Conservation (phyloP, 2,329 filamentous ascomycete genomes). For the Aureobasidium pullulans region DNA sequence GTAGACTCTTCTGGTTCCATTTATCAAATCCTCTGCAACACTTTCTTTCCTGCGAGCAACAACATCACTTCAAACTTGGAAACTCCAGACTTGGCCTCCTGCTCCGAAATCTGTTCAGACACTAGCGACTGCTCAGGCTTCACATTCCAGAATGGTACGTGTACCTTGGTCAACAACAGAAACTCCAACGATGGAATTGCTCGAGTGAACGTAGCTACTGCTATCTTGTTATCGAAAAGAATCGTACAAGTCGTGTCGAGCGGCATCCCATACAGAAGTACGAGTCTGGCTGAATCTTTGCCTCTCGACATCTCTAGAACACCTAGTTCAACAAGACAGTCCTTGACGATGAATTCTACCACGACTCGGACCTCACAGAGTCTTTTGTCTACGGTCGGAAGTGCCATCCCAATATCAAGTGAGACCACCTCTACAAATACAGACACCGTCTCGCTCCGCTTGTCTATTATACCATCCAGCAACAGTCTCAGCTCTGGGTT, state of each 20-base stretch:
- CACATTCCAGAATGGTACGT: constrained; percentile 1
- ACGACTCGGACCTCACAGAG: no score
- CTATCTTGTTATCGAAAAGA: neutral
- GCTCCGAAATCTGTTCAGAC: neutral
- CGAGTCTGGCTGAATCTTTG: neutral
- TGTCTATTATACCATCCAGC: neutral
- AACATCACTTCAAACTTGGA: neutral
- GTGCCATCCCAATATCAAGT: no score
- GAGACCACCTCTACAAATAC: neutral
- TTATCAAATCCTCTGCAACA: constrained; percentile 24
- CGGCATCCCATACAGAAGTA: neutral
- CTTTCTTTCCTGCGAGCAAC: constrained; percentile 18
- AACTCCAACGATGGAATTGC: neutral
- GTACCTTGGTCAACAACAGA: neutral
- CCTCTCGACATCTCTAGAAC: neutral
- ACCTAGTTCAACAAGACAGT: neutral
- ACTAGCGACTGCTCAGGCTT: neutral
- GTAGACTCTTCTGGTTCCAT: constrained; percentile 20
- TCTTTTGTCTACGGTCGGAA: no score
- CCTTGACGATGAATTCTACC: neutral
- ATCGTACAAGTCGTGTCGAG: neutral
- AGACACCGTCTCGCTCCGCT: neutral
- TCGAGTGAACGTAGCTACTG: neutral
- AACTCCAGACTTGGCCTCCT: neutral
- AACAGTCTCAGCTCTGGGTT: neutral